Conservation (phyloP, 140 eudicot genomes). For the Flaveria floridana region DNA sequence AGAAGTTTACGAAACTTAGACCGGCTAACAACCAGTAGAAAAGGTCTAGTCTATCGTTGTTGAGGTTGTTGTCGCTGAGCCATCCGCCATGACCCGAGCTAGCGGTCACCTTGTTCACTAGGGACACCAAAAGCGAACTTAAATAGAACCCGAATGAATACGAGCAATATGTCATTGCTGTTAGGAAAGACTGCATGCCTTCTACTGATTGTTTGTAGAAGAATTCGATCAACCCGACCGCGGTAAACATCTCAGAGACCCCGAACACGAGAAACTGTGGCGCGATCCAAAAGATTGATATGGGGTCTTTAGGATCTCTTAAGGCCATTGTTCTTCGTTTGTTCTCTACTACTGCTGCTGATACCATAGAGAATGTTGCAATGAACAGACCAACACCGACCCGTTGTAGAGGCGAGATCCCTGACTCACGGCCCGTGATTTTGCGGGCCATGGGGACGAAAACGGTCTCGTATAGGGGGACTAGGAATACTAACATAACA, state of each 20-base stretch:
- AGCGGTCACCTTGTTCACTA: conserved; percentile 63
- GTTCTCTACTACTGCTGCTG: conserved; percentile 69
- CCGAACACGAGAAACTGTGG: conserved; percentile 88
- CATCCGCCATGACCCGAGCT: conserved; percentile 60
- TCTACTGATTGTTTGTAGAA: conserved; percentile 71
- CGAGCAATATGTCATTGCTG: conserved; percentile 89
- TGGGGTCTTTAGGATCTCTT: conserved; percentile 21
- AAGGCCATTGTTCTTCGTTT: conserved; percentile 53
- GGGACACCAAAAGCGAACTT: conserved; percentile 70
- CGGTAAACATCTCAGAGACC: conserved; percentile 85
- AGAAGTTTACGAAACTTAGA: conserved; percentile 69
- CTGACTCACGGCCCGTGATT: conserved; percentile 61
- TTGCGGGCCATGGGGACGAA: conserved; percentile 64
- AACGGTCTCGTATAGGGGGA: conserved; percentile 66
- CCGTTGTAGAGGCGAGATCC: conserved; percentile 73
- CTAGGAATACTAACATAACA: conserved; percentile 60
- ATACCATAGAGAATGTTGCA: conserved; percentile 86
- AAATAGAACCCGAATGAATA: conserved; percentile 85
- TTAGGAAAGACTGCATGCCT: conserved; percentile 79
- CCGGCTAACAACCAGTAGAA: conserved; percentile 81
- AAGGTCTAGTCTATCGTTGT: conserved; percentile 65
- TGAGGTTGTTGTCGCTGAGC: conserved; percentile 74
- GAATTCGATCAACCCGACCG: conserved; percentile 81
- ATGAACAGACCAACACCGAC: conserved; percentile 73
- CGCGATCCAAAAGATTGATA: conserved; percentile 78